A percentile compares a stretch with the other conserved stretches of the same genome.
Evolutionary conservation across 768 basidiomycete species (phyloP).

Genomic region (Mycena venus): DNA sequence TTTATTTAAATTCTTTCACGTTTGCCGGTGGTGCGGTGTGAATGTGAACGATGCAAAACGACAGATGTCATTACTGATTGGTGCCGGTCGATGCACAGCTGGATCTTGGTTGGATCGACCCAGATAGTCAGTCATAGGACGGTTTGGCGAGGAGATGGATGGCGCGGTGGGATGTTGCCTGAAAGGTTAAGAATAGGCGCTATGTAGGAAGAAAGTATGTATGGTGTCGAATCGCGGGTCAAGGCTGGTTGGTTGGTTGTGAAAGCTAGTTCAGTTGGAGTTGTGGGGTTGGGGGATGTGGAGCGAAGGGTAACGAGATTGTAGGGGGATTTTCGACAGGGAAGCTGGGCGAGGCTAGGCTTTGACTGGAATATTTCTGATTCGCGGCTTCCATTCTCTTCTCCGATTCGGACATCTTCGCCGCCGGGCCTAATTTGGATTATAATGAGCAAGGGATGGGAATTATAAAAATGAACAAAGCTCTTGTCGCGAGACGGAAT

Average conservation of each 20-base stretch:
- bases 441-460: background rate
- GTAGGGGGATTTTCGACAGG: background rate
- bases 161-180: background rate
- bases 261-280: background rate
- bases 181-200: conserved; percentile 24
- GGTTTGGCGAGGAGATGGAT: background rate
- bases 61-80: conserved; percentile 27
- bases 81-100: conserved; percentile 13
- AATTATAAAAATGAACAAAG: background rate
- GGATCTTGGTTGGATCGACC: conserved; percentile 30
- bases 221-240: conserved; percentile 1
- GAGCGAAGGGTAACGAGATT: too few relatives aligned
- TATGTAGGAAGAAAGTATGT: background rate
- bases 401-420: background rate
- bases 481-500: background rate
- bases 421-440: background rate
- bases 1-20: conserved; percentile 10
- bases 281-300: background rate
- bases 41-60: conserved; percentile 26
- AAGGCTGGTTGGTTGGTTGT: too few relatives aligned
- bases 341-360: background rate
- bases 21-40: conserved; percentile 22
- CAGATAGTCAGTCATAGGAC: conserved; percentile 12
- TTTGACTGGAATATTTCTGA: background rate
- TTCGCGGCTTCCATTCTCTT: background rate